Evolutionary conservation across 129 eudicot species (phyloP).

Genomic region (Lactuca sativa): DNA sequence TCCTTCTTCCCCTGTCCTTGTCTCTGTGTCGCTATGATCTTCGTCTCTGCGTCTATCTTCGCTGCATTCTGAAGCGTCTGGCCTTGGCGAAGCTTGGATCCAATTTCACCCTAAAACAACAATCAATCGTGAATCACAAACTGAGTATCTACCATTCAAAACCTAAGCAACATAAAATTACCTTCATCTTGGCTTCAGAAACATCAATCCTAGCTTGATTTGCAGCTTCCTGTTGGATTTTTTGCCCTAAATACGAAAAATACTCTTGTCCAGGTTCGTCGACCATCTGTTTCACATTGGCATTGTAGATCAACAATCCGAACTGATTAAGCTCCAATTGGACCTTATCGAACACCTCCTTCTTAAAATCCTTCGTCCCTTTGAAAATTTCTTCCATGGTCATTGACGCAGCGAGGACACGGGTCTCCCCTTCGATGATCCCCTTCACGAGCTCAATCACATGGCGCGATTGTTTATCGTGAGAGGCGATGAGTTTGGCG

Average conservation of each 20-base stretch:
- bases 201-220: too few relatives aligned
- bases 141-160: not conserved
- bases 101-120: slow-evolving; percentile 58
- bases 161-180: not conserved
- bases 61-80: too few relatives aligned
- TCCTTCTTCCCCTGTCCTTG: too few relatives aligned
- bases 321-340: slow-evolving; percentile 34
- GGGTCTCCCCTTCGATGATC: slow-evolving; percentile 21
- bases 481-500: too few relatives aligned
- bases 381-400: slow-evolving; percentile 65
- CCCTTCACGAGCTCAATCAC: too few relatives aligned
- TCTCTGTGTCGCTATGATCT: too few relatives aligned
- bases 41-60: too few relatives aligned
- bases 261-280: slow-evolving; percentile 63
- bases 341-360: slow-evolving; percentile 43
- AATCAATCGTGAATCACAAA: too few relatives aligned
- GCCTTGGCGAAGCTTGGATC: slow-evolving; percentile 37
- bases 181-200: too few relatives aligned
- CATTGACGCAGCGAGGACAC: slow-evolving; percentile 67
- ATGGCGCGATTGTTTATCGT: too few relatives aligned
- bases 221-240: not conserved
- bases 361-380: slow-evolving; percentile 57
- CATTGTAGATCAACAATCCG: slow-evolving; percentile 55
- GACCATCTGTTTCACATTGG: slow-evolving; percentile 60
- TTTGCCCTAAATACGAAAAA: too few relatives aligned